These are phyloP conservation scores for Globisporangium yorkense DNA, from an alignment of 352 stramenopile species.

Conservation along the genomic window DNA sequence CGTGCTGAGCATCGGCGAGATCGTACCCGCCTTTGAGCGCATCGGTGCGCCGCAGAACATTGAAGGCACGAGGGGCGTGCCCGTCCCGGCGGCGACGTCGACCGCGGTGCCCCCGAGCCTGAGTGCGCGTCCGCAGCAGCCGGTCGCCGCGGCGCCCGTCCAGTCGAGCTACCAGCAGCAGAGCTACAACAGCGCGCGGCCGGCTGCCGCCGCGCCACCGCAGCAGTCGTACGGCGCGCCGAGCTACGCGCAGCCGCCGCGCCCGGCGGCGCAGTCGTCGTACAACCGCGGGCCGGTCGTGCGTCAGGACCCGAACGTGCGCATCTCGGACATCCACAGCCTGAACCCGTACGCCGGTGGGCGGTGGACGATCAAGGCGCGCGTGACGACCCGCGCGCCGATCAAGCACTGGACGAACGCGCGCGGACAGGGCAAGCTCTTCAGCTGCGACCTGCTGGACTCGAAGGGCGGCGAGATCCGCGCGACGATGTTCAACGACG, in stretches of 20 bases:
- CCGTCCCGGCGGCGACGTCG: conserved; percentile 21
- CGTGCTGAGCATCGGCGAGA: conserved; percentile 74
- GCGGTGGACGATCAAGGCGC: conserved; percentile 96
- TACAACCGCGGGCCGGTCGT: conserved; percentile 79
- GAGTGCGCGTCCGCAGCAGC: conserved; percentile 21
- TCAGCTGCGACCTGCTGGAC: conserved; percentile 96
- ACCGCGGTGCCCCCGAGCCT: conserved; percentile 16
- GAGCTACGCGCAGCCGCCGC: conserved; percentile 19
- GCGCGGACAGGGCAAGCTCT: conserved; percentile 94
- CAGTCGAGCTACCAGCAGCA: conserved; percentile 37
- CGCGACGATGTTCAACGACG: conserved; percentile 99
- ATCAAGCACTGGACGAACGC: conserved; percentile 97
- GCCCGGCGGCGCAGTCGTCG: conserved; percentile 18
- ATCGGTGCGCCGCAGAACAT: conserved; percentile 76
- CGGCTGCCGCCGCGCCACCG: conserved; percentile 5
- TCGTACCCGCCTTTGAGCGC: conserved; percentile 64
- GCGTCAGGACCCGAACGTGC: conserved; percentile 76
- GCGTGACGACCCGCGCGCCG: conserved; percentile 89
- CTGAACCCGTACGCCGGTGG: conserved; percentile 93
- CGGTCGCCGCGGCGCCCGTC: conserved; percentile 4
- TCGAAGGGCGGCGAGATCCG: conserved; percentile 94
- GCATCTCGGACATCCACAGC: conserved; percentile 78
- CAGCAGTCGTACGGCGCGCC: conserved; percentile 13
- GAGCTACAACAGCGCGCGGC: conserved; percentile 23
- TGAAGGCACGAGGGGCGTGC: conserved; percentile 48